A percentile compares a stretch with the other conserved stretches of the same genome.
phyloP scores from a whole-genome alignment of 1,284 basidiomycete species.

The Sanghuangporus sanghuang region DNA sequence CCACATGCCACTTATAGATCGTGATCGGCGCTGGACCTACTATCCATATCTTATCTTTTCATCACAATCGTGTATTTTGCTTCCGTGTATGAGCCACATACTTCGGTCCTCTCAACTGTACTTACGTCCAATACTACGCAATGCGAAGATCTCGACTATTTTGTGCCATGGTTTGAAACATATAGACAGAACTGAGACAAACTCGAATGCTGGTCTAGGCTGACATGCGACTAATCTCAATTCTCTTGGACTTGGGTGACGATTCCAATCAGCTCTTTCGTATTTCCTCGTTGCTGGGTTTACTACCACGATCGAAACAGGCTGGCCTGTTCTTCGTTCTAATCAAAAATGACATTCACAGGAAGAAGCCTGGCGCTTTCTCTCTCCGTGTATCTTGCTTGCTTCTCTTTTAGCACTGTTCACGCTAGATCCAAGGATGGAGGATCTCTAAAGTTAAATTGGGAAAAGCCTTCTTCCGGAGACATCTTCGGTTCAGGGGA shows the following conservation, averaged over 20 bases:
- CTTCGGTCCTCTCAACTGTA: neutral
- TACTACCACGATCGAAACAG: neutral
- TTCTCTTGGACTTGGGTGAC: neutral
- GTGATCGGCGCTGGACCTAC: neutral
- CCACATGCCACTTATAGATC: neutral
- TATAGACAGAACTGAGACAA: neutral
- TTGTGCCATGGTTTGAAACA: neutral
- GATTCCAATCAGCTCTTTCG: neutral
- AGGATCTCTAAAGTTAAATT: neutral
- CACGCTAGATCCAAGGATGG: neutral
- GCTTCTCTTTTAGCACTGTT: neutral
- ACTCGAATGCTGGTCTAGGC: neutral
- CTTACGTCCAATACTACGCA: neutral
- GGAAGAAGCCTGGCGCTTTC: constrained; percentile 1
- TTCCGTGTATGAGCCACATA: neutral
- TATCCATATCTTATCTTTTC: neutral
- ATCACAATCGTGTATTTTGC: neutral
- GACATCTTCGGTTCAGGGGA: constrained; percentile 10
- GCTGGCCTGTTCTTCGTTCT: neutral
- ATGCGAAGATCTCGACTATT: neutral
- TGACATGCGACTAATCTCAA: neutral
- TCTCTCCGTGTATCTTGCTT: neutral
- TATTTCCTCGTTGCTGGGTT: neutral
- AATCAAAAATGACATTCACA: neutral
- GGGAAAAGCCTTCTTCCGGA: constrained; percentile 12